Evolutionary conservation across 2,329 filamentous ascomycete genomes (phyloP), one percentile per base, ranked within the genome.

Genomic region (Didymella lethalis): DNA sequence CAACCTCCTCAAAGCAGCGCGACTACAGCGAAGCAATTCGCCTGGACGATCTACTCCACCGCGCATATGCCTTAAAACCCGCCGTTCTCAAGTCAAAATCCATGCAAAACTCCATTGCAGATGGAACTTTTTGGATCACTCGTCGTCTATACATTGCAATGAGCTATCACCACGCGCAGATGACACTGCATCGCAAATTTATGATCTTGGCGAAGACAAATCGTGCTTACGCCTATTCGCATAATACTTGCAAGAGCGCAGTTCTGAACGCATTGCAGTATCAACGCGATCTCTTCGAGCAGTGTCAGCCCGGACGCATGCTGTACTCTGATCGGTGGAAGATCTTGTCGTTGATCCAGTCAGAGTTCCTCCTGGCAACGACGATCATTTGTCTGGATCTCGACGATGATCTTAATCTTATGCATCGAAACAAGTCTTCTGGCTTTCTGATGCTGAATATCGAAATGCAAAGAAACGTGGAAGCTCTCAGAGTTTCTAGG

Each of bases 131-230:
- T n/a, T 64, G 83, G 8, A 79, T 87, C 31, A 82, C 86, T 75
- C 78, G 79, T 25, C 78, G 82, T 5, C 79, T 84, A 60, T 84
- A 81, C 40, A 68, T 86, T 23, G 80, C 85, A 18, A 69, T 86
- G 4, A 72, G 84, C 5, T 83, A 82, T 64, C 80, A 82, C 45
- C 84, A 84, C 64, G 75, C 81, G 8, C 80, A 80, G 48, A 80
- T 82, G 31, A 80, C 85, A 1, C 68, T 87, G n/a, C 84, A 87
- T 65, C 78, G 84, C 16, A 80, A 80, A 28, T 85, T 82, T 62
- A 78, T 87, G 62, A 76, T 77, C 11, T 73, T 78, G 16, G 68
- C 75, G 50, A 66, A 79, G 75, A 52, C 64, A 51, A 47, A 75
- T 66, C 34, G 64, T 0, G 58, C 53, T 20, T 80, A 79, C 54